phyloP scores from a whole-genome alignment of 352 stramenopile species.

The Pythium vanterpoolii region DNA sequence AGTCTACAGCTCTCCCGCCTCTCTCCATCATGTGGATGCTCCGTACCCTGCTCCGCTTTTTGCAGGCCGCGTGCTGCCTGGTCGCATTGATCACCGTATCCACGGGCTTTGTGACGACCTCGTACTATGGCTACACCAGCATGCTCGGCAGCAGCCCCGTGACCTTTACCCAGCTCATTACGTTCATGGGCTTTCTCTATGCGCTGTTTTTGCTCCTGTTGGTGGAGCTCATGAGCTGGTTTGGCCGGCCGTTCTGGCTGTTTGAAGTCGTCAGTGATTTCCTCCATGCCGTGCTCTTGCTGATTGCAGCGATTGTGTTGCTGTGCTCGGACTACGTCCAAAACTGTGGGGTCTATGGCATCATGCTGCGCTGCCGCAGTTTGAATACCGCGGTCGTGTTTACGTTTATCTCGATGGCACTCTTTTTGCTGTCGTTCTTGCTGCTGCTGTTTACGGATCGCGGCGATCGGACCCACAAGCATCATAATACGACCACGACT shows the following conservation, averaged over 20 bases:
- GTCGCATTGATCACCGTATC: constrained; percentile 61
- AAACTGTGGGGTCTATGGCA: constrained; percentile 58
- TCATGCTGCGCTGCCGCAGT: constrained; percentile 60
- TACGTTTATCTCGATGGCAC: constrained; percentile 55
- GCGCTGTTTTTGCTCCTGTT: constrained; percentile 50
- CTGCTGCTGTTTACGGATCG: constrained; percentile 37
- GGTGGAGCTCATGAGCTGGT: constrained; percentile 40
- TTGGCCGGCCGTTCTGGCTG: constrained; percentile 34
- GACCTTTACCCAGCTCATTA: constrained; percentile 54
- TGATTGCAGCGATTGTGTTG: constrained; percentile 65
- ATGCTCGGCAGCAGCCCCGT: constrained; percentile 62
- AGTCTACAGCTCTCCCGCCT: neutral
- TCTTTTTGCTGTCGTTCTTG: constrained; percentile 47
- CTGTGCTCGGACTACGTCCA: constrained; percentile 64
- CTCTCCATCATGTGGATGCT: constrained; percentile 26
- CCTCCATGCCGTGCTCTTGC: constrained; percentile 44
- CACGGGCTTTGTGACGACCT: constrained; percentile 49
- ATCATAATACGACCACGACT: no score
- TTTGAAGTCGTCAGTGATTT: constrained; percentile 56
- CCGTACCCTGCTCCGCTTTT: constrained; percentile 49
- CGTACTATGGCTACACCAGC: constrained; percentile 67
- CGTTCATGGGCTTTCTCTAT: constrained; percentile 67
- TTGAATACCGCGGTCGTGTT: constrained; percentile 60
- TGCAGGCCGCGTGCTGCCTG: constrained; percentile 54
- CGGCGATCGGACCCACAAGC: constrained; percentile 24